Percentiles rank a stretch among this genome's conserved stretches.
Evolutionary conservation across 768 basidiomycete genomes (phyloP).

Genomic region (Chlorophyllum brunneum): DNA sequence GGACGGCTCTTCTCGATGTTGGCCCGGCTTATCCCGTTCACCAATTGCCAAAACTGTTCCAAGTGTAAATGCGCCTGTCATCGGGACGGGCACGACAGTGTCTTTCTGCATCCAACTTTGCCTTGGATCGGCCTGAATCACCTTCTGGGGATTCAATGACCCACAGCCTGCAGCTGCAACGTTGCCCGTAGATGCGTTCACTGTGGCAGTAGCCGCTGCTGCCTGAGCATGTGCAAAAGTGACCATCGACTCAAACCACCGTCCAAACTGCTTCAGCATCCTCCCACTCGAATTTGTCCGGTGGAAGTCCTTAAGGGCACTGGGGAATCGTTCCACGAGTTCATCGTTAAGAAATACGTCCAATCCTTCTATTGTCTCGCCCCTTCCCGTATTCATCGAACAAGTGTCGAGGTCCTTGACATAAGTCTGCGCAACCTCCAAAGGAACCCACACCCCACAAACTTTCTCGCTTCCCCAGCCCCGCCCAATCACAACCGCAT

Average conservation of each 20-base stretch:
- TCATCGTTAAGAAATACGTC: slow-evolving; percentile 57
- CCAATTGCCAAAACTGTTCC: slow-evolving; percentile 11
- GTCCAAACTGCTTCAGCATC: slow-evolving; percentile 57
- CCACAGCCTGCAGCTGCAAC: slow-evolving; percentile 9
- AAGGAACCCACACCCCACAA: slow-evolving; percentile 69
- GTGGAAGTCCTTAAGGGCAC: slow-evolving; percentile 56
- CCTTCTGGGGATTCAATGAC: slow-evolving; percentile 13
- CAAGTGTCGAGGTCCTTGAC: slow-evolving; percentile 42
- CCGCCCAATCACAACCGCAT: slow-evolving; percentile 47
- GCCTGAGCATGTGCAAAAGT: slow-evolving; percentile 29
- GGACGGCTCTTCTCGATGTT: neutral
- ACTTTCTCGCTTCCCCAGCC: slow-evolving; percentile 53
- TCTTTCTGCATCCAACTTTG: slow-evolving; percentile 16
- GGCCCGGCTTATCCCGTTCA: slow-evolving; percentile 8
- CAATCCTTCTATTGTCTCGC: slow-evolving; percentile 31
- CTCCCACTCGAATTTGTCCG: slow-evolving; percentile 42
- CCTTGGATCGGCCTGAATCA: slow-evolving; percentile 18
- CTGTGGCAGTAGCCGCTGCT: neutral
- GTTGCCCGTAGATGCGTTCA: slow-evolving; percentile 18
- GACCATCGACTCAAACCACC: slow-evolving; percentile 52
- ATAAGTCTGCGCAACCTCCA: slow-evolving; percentile 49
- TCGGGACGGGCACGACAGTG: slow-evolving; percentile 4
- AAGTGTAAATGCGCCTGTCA: slow-evolving; percentile 12
- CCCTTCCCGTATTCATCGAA: slow-evolving; percentile 14
- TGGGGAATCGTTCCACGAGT: slow-evolving; percentile 61